Base-by-base conservation (phyloP, 164 flowering plant species). In the Houttuynia cordata region DNA sequence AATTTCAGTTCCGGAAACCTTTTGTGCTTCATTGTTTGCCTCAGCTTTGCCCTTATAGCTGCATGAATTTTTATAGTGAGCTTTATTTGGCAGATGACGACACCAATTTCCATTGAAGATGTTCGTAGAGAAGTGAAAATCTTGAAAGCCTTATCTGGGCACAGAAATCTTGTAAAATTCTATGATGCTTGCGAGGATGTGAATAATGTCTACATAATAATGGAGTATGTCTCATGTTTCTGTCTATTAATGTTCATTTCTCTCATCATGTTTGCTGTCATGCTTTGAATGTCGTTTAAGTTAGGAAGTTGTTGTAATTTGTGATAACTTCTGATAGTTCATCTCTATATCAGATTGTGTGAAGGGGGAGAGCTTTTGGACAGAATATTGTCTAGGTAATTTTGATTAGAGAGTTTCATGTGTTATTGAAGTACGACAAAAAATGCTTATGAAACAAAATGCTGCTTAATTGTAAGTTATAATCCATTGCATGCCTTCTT, bases 311-410 rank as follows among this genome's bases (percentile, higher is more conserved):
- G 17, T 23, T 20, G 57, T 23, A 10, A 8, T 30, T 30, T 30
- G 37, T 30, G 9, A 1, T 45, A 53, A 24, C 40, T 62, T 24
- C 56, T 58, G 34, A 47, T n/a, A 41, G 24, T 64, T 59, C 55
- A 15, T 67, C 49, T 24, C 53, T 25, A 51, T 45, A 45, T 58
- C 84, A 88, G 97, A 73, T 80, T 90, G 77, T 93, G 99, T 77
- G 94, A 90, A 75, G 99, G 97, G 56, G 99, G 97, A 55, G 97
- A 90, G 70, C 79, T 93, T 34, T 79, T 93, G 4, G 99, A 93
- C 78, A 81, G 91, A 75, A 93, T 93, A 73, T 77, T 93, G 60
- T 78, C 97, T 17, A 82, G 90, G 99, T 93, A 74, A 65, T 39
- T 41, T 21, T 30, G 52, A 30, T 34, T 24, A 17, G 34, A 19